Evolutionary conservation across 2,329 filamentous ascomycete species (phyloP), one percentile per base, ranked within the genome.

Genomic region (Geoglossum cookeanum): DNA sequence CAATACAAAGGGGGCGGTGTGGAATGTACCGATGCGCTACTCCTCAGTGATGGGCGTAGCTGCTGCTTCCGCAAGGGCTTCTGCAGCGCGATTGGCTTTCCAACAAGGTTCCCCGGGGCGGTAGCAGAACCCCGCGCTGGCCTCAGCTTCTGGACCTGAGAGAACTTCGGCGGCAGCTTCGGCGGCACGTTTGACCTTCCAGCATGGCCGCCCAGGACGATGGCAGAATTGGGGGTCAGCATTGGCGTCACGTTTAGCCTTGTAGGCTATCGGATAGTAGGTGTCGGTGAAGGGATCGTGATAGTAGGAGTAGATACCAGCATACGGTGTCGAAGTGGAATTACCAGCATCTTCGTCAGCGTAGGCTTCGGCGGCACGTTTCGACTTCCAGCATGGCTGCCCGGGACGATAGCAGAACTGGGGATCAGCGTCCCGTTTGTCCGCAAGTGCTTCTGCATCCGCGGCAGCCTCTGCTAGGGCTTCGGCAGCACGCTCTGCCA

Each of bases 41-140:
- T 53, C 13, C 11, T 53, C 49, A 3, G 49, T 27, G 29, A 57
- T 5, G 58, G 55, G 48, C 57, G 29, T 44, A 37, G 62, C 62
- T 17, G 63, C 45, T 35, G 65, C 64, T n/a, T 63, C 61, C 2
- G 63, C 61, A 35, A 63, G 59, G 22, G 68, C 66, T 55, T 69
- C 67, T 48, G 69, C 69, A 22, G 68, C 69, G 60, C 71, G 72
- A 64, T 70, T 72, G 56, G 68, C 67, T 62, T 72, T 71, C 65
- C 66, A 70, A 69, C 75, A 77, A 32, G 67, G 61, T 61, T 71
- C 65, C 35, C 73, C 72, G 30, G 65, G 65, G 37, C 66, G 63
- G 59, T 67, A 61, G 63, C 74, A 74, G 61, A 66, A 68, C 27
- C 29, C 66, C 35, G 55, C 39, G 8, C 22, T 35, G 33, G 57